These are phyloP conservation scores for Daedaleopsis nitida DNA, from an alignment of 768 basidiomycete species.

Conservation along the genomic window DNA sequence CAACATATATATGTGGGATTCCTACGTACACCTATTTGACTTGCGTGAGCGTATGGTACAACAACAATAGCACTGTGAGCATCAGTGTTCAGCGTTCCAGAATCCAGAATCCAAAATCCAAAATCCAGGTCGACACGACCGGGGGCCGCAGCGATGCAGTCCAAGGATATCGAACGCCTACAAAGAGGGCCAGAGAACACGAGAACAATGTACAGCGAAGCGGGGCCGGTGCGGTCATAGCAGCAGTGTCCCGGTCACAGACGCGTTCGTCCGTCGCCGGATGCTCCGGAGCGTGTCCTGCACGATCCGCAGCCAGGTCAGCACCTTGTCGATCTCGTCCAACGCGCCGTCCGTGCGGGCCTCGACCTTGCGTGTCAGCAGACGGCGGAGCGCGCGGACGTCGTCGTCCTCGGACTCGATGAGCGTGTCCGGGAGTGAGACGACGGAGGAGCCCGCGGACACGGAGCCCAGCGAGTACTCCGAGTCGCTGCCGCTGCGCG, in stretches of 20 bases:
- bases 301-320: constrained; percentile 63
- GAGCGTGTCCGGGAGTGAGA: constrained; percentile 52
- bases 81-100: background rate
- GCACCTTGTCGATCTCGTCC: constrained; percentile 63
- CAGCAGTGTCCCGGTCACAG: background rate
- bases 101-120: background rate
- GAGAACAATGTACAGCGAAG: background rate
- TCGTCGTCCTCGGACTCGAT: constrained; percentile 71
- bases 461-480: constrained; percentile 9
- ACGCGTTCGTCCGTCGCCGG: constrained; percentile 9
- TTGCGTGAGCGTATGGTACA: background rate
- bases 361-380: constrained; percentile 69
- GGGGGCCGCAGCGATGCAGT: background rate
- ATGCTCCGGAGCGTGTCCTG: constrained; percentile 41
- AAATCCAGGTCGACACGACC: background rate
- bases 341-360: constrained; percentile 54
- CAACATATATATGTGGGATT: constrained; percentile 13
- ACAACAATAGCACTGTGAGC: background rate
- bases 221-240: background rate
- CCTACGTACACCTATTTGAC: background rate
- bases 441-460: constrained; percentile 37
- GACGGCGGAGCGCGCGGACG: constrained; percentile 56
- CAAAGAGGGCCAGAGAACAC: background rate
- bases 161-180: background rate
- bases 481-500: constrained; percentile 16